Evolutionary conservation across 2,329 filamentous ascomycete genomes (phyloP), one percentile per base, ranked within the genome.

Genomic region (Cryphonectria nitschkei): DNA sequence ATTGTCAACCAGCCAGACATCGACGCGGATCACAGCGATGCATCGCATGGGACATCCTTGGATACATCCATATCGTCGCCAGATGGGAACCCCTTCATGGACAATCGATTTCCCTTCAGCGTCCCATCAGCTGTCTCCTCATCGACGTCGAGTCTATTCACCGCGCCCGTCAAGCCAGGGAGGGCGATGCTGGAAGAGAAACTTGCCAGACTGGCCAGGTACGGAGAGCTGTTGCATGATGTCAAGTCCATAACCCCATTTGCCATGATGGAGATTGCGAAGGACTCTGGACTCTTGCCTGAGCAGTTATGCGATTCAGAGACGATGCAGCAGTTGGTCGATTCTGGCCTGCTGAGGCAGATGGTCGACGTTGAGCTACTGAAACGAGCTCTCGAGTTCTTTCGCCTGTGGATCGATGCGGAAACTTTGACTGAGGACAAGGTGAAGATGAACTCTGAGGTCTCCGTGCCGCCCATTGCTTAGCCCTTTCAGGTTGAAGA

Each of bases 371-470:
- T 0, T 29, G 39, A 64, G 61, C 39, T 46, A 16, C n/a, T 64
- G 39, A 64, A 39, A 64, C 61, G 39, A 41, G 61, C 39, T 43
- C 39, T 64, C 13, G 61, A 64, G 14, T 64, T 64, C n/a, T 64
- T 64, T 26, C 39, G 61, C 39, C 61, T 43, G n/a, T 64, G 61
- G 61, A 22, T 64, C 39, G 39, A 64, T 26, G 19, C 43, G 2
- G 61, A 14, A 6, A 14, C n/a, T 22, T 1, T 46, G 39, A 26
- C 11, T 19, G 7, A 22, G 37, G 60, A 50, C 19, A 50, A 50
- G 46, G 9, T 7, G 11, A 22, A 37, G 16, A 37, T 22, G 14
- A 63, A 11, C 8, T 8, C 37, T 39, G 32, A 16, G 29, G 29
- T 19, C 14, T 64, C 14, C 11, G 61, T 16, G 11, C 13, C n/a